Conservation (phyloP, 208 protist genomes). For the Crithidia sp. region DNA sequence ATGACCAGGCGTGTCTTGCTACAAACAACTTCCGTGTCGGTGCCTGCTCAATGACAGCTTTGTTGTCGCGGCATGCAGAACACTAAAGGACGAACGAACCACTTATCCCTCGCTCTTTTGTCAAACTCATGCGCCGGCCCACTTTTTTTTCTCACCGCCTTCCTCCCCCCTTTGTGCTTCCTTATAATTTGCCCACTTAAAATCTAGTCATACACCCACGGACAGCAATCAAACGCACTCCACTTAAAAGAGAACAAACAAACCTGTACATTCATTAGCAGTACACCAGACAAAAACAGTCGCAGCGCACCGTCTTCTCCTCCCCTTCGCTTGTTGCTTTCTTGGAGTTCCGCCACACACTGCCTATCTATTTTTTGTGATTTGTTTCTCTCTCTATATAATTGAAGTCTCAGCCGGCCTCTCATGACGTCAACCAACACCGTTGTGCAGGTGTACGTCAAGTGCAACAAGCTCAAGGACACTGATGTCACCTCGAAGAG, state of each 20-base stretch:
- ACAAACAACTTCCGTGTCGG: too few species aligned
- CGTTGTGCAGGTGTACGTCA: conserved; percentile 2
- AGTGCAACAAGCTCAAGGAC: conserved; percentile 8
- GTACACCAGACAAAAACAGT: not conserved
- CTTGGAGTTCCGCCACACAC: not conserved
- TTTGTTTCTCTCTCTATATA: not conserved
- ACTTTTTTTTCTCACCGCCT: not conserved
- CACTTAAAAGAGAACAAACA: not conserved
- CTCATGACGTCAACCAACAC: not conserved
- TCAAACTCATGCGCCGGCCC: not conserved
- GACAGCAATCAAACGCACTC: too few species aligned
- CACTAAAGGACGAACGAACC: too few species aligned
- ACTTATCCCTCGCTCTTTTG: too few species aligned
- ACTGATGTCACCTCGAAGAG: conserved; percentile 5
- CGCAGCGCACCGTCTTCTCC: not conserved
- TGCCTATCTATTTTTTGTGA: not conserved
- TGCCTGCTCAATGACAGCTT: too few species aligned
- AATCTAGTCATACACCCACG: too few species aligned
- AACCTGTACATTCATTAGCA: not conserved
- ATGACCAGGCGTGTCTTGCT: too few species aligned
- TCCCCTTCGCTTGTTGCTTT: not conserved
- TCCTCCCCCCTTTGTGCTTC: not conserved
- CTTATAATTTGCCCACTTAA: not conserved
- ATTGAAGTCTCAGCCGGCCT: not conserved
- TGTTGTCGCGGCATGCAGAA: too few species aligned